Base-by-base conservation (phyloP, 108 stramenopile genomes). In the Nitzschia inconspicua region DNA sequence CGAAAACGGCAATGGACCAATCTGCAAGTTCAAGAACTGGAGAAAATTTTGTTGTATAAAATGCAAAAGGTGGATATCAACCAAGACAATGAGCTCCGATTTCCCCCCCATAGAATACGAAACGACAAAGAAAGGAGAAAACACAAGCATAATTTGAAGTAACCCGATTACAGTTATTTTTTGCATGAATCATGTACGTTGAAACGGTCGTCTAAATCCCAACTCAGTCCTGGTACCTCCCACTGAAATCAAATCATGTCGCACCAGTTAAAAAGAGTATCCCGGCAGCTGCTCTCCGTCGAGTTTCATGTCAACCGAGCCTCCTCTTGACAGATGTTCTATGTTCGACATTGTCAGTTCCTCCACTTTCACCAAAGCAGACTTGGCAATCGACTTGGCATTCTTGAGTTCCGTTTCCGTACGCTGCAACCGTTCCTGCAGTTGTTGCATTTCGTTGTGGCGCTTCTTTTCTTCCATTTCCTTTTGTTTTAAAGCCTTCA, bases 361-460 rank as follows among this genome's bases (percentile, higher is more conserved):
- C 40, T 80, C 75, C 3, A 76, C 71, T 52, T 78, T 78, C 19
- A 74, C 52, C 11, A 74, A 46, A 22, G 76, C 77, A 7, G 68
- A 60, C 41, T 54, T 51, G 20, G 73, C 69, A 44, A 82, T 79
- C 22, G 62, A 59, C 65, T 84, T 82, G 30, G 84, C 82, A 51
- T 83, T 73, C 37, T 66, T 47, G 16, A 85, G 47, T 48, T 85
- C 84, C 40, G 67, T 40, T 19, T 84, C 75, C 29, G 79, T 70
- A 28, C 72, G 47, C 6, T 40, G 32, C n/a, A 77, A 43, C 14
- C 56, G 32, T 8, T 67, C 47, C 13, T 44, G 10, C 31, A 76
- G 30, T 11, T 6, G 6, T 24, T 36, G 16, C 28, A 77, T 36
- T 10, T 77, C 75, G 11, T 68, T 43, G 8, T 29, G 36, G 19